Base-by-base conservation (phyloP, 1,284 basidiomycete genomes). In the Cutaneotrichosporon cyanovorans region DNA sequence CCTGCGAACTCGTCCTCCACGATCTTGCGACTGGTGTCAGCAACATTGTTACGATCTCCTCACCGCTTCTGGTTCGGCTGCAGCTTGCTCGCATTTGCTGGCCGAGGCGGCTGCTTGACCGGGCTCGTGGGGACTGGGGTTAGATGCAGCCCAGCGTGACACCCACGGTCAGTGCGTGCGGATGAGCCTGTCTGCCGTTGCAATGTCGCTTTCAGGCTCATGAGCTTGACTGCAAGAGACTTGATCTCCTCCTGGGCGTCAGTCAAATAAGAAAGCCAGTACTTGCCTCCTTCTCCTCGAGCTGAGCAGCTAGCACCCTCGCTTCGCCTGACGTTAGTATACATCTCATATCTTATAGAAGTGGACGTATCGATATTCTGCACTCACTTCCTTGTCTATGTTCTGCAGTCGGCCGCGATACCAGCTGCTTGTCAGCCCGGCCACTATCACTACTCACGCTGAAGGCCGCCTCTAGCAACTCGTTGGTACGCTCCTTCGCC, bases 51-150 rank as follows among this genome's bases (percentile, higher is more conserved):
- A 2, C 5, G 3, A 5, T 10, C 12, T 20, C 21, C 51, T 32
- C 28, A 53, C 51, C 48, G 25, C 35, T 50, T 48, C 46, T 45
- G 42, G 31, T 48, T 48, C 4, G 48, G 48, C 46, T 54, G 52
- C 28, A 54, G 46, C 30, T 37, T 19, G 37, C 49, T 48, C 12
- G 44, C 40, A 15, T 45, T 47, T 20, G 30, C 43, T 3, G 52
- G 52, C n/a, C 40, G 45, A 5, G 42, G 35, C 6, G 33, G n/a
- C 37, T 42, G 37, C 43, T 48, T 46, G 21, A 31, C 35, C 8
- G 34, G 40, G 9, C 23, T 38, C 9, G 21, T 37, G 20, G 40
- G 32, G 25, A 37, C 42, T 49, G 38, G 5, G 12, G 42, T 35
- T 32, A 36, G 40, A 16, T 5, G 3, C 9, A 18, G 12, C 4